Conservation (phyloP, 805 yeast species). For the Pichia scutulata region DNA sequence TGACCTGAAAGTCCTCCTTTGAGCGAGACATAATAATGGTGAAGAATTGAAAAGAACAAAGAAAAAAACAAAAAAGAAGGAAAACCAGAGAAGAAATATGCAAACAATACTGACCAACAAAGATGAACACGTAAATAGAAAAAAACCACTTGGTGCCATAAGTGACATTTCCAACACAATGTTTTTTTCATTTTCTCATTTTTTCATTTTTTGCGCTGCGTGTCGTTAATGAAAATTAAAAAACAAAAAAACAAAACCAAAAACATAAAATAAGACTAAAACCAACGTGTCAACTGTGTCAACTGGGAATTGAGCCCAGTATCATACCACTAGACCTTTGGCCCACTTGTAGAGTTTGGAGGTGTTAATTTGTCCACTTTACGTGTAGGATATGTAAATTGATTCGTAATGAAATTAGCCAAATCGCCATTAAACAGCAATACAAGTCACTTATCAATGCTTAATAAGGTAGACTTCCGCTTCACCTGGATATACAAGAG, state of each 20-base stretch:
- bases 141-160: background rate
- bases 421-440: too few relatives aligned
- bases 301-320: constrained; percentile 48
- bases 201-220: too few relatives aligned
- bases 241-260: too few relatives aligned
- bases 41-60: background rate
- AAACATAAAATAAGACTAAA: too few relatives aligned
- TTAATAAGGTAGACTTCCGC: too few relatives aligned
- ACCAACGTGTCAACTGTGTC: too few relatives aligned
- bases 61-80: background rate
- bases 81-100: background rate
- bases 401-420: too few relatives aligned
- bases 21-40: constrained; percentile 1
- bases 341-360: constrained; percentile 9
- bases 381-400: too few relatives aligned
- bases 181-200: background rate
- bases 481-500: too few relatives aligned
- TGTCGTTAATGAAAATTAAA: too few relatives aligned
- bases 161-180: background rate
- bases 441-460: too few relatives aligned
- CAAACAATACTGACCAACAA: background rate
- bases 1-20: background rate
- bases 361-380: too few relatives aligned
- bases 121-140: background rate
- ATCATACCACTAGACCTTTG: constrained; percentile 50